Base-by-base conservation (phyloP, 2,329 filamentous ascomycete species). In the Conoideocrella luteorostrata region DNA sequence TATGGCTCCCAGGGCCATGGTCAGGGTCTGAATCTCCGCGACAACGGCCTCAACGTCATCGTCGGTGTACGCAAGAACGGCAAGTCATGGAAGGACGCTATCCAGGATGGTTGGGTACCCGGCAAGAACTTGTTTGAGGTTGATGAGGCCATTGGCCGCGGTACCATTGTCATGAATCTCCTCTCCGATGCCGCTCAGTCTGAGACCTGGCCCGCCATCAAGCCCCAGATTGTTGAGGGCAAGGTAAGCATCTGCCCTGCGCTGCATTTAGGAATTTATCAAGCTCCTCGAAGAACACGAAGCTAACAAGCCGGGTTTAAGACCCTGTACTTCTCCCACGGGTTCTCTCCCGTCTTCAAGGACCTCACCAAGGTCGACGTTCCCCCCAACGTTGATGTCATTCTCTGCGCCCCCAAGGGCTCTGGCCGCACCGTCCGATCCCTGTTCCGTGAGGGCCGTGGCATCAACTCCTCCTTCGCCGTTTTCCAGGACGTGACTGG, bases 241-340 rank as follows among this genome's bases (percentile, higher is more conserved):
- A 98, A 98, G 87, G 88, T 90, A 72, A 55, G 77, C 52, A 34
- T 13, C n/a, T 23, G 9, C 17, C 10, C 10, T 17, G 13, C 10
- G 5, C 5, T 11, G 22, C 5, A 6, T 10, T 13, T n/a, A n/a
- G n/a, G n/a, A n/a, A n/a, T 30, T 15, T 15, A 3, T 17, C 5
- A 7, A 12, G 15, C 18, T n/a, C 3, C 9, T 22, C 11, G 21
- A 22, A 20, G 4, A 7, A 39, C 9, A 21, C 24, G 23, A 17
- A 13, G 18, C 41, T 43, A 30, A 39, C 11, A 5, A 43, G 26
- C 7, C 10, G 32, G 15, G 30, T 32, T 40, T 39, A 53, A 93
- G 91, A 98, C 93, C 50, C 88, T 98, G 59, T 98, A 98, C 86
- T 98, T 98, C 82, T 97, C 93, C 59, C 93, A 98, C 82, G 93